A percentile compares a stretch with the other conserved stretches of the same genome.
Conservation (phyloP, 306 rosid species). For the Casuarina cunninghamiana region DNA sequence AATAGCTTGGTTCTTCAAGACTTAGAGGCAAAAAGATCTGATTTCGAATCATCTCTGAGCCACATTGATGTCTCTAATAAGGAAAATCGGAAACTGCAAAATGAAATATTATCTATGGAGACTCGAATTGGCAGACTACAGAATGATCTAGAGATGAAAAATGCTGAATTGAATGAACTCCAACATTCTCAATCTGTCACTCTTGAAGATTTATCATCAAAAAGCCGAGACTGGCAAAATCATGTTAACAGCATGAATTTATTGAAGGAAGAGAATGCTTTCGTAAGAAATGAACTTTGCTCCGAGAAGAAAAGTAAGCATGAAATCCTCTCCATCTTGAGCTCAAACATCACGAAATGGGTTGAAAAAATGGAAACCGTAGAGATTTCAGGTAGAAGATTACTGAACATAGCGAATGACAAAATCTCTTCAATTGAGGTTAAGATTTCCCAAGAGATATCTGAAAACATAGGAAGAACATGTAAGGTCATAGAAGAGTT, state of each 20-base stretch:
- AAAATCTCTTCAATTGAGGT: constrained; percentile 26
- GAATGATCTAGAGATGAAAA: constrained; percentile 39
- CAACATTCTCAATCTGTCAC: constrained; percentile 38
- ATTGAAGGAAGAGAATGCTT: constrained; percentile 45
- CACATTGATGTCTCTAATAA: constrained; percentile 23
- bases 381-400: constrained; percentile 29
- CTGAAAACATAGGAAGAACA: constrained; percentile 36
- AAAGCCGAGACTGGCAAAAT: constrained; percentile 36
- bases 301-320: constrained; percentile 34
- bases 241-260: constrained; percentile 10
- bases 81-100: constrained; percentile 41
- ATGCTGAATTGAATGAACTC: constrained; percentile 32
- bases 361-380: constrained; percentile 32
- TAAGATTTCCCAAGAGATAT: constrained; percentile 33
- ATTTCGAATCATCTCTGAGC: constrained; percentile 33
- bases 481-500: constrained; percentile 38
- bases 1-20: constrained; percentile 28
- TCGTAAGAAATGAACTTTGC: constrained; percentile 34
- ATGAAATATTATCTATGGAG: constrained; percentile 33
- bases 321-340: constrained; percentile 29
- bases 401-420: constrained; percentile 27
- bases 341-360: constrained; percentile 29
- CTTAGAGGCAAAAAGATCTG: constrained; percentile 31
- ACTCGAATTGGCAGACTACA: constrained; percentile 24
- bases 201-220: constrained; percentile 32